These are phyloP conservation scores for Pseudopithomyces chartarum DNA, from an alignment of 2,329 filamentous ascomycete species.

Conservation along the genomic window DNA sequence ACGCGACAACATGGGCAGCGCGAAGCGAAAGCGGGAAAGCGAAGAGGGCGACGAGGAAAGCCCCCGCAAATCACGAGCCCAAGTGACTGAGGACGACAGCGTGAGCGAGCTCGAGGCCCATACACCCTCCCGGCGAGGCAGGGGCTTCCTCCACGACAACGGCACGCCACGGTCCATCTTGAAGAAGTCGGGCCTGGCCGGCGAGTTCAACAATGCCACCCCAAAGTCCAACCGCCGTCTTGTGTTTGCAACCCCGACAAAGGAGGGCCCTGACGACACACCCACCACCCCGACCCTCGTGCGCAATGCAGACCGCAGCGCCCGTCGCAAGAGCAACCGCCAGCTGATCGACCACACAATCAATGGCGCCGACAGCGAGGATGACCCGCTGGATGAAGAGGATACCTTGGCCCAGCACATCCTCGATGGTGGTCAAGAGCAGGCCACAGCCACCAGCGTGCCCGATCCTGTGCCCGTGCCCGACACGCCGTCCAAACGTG, in stretches of 20 bases:
- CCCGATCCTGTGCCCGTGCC: constrained; percentile 43
- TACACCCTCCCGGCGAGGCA: constrained; percentile 36
- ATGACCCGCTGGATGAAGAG: constrained; percentile 69
- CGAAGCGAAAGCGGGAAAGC: constrained; percentile 35
- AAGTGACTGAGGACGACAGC: constrained; percentile 18
- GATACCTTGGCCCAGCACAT: constrained; percentile 73
- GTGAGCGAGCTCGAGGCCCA: constrained; percentile 28
- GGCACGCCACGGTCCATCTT: constrained; percentile 41
- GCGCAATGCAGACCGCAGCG: constrained; percentile 80
- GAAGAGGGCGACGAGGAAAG: constrained; percentile 25
- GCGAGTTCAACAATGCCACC: constrained; percentile 39
- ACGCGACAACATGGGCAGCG: constrained; percentile 36
- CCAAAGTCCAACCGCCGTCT: constrained; percentile 53
- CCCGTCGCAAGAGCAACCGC: constrained; percentile 81
- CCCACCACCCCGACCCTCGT: constrained; percentile 65
- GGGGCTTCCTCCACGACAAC: constrained; percentile 25
- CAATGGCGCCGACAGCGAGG: constrained; percentile 67
- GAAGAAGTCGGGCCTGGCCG: constrained; percentile 32
- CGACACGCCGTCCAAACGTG: constrained; percentile 61
- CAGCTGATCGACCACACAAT: constrained; percentile 75
- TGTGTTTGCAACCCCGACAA: constrained; percentile 52
- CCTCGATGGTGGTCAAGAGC: constrained; percentile 57
- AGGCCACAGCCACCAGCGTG: constrained; percentile 22
- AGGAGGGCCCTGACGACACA: constrained; percentile 38
- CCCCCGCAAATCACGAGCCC: constrained; percentile 32